Evolutionary conservation across 202 grass and related monocot genomes (phyloP).

Genomic region (Setaria viridis): DNA sequence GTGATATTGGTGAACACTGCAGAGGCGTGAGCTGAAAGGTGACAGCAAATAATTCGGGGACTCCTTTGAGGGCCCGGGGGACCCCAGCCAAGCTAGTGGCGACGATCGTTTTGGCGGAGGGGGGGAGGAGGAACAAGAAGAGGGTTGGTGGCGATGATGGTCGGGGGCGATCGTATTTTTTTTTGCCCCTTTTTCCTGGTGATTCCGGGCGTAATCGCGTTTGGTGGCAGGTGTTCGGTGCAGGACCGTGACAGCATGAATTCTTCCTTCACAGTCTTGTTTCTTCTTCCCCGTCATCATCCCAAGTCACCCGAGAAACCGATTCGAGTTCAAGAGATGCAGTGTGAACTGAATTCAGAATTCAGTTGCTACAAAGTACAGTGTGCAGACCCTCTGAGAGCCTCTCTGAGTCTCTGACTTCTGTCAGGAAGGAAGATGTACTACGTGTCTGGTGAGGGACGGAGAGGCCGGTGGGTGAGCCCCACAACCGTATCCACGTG

Average conservation of each 20-base stretch:
- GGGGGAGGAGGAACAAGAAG: not conserved
- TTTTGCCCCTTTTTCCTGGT: not conserved
- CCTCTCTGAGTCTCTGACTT: no score
- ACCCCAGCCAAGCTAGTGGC: not conserved
- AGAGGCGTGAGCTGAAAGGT: not conserved
- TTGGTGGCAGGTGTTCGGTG: constrained; percentile 40
- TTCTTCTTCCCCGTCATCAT: not conserved
- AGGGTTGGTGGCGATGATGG: not conserved
- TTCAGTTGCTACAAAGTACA: not conserved
- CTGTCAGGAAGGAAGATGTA: no score
- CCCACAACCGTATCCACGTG: not conserved
- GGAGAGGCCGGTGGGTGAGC: not conserved
- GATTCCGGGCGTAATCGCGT: constrained; percentile 10
- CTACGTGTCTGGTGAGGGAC: no score
- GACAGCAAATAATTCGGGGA: constrained; percentile 1
- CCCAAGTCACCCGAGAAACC: not conserved
- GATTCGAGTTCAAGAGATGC: not conserved
- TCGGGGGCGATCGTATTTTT: not conserved
- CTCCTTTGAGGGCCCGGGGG: not conserved
- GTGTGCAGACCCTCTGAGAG: no score
- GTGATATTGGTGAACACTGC: not conserved
- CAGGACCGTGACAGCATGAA: constrained; percentile 14
- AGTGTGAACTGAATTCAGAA: not conserved
- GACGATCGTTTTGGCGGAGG: no score
- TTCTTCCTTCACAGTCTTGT: not conserved